phyloP scores from a whole-genome alignment of 441 rosid species.

The Dalechampia spathulata region DNA sequence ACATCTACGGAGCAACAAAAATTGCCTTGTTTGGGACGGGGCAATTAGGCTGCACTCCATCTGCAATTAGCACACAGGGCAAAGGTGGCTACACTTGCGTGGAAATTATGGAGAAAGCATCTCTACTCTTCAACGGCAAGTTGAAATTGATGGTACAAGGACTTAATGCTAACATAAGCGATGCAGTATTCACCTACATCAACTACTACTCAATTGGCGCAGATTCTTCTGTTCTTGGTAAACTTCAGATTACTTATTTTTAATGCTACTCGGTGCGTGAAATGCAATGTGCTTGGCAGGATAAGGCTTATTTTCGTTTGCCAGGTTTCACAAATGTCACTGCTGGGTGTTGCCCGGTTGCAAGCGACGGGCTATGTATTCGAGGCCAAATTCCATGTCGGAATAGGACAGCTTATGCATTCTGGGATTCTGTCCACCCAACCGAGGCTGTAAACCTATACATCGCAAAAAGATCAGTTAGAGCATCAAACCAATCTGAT shows the following conservation, averaged over 20 bases:
- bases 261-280: too few species aligned
- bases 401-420: constrained; percentile 2
- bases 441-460: constrained; percentile 12
- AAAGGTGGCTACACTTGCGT: constrained; percentile 5
- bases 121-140: constrained; percentile 8
- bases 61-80: constrained; percentile 6
- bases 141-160: constrained; percentile 4
- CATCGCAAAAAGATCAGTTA: constrained; percentile 4
- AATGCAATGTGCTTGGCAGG: too few species aligned
- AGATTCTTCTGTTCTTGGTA: constrained; percentile 1
- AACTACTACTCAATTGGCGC: background rate
- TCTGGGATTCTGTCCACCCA: constrained; percentile 23
- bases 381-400: constrained; percentile 6
- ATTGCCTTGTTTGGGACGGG: constrained; percentile 15
- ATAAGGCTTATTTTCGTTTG: background rate
- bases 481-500: constrained; percentile 6
- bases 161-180: constrained; percentile 1
- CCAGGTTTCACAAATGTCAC: constrained; percentile 5
- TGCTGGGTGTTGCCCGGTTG: constrained; percentile 15
- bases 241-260: too few species aligned
- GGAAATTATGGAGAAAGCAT: constrained; percentile 8
- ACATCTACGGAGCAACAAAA: constrained; percentile 17
- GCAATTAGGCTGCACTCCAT: constrained; percentile 10
- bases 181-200: constrained; percentile 14
- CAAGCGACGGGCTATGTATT: constrained; percentile 7